Evolutionary conservation across 1,139 yeast genomes (phyloP), one percentile per base, ranked within the genome.

Genomic region (Geotrichum fermentans): DNA sequence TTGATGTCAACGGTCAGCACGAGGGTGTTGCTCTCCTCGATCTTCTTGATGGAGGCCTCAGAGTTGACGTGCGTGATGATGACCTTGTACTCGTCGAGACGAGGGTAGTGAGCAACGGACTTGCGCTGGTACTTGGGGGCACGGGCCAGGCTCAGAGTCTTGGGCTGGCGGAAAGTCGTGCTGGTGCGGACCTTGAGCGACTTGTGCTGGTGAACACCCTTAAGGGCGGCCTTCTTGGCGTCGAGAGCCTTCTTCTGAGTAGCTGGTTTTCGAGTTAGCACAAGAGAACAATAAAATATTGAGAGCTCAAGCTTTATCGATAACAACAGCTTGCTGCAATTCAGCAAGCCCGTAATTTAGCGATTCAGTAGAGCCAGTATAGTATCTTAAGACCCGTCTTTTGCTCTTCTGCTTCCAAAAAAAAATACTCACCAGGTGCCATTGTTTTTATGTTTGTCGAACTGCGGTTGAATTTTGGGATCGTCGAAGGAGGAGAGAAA

Each of bases 1-100:
- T 86, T 86, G 70, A 89, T 72, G 78, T 87, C 92, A 72, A 92
- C 97, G 79, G 86, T 94, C 92, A 92, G 89, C 63, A 94, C 98
- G 72, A 92, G 84, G 69, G 95, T 92, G 95, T 92, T 92, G 78
- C 95, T 89, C 73, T 89, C 97, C 81, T 94, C 98, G 71, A 92
- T 96, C 83, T 89, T 88, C 86, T 92, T 92, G 86, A 94, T 89
- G 71, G 98, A 96, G 63, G 96, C 88, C 82, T 92, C 99, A 66
- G 96, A 81, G 73, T 94, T 94, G 76, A 92, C 83, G 79, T 97
- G 97, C 67, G 89, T 78, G 74, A 86, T 86, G 71, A 92, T 82
- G 72, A 90, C 76, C 79, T 87, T 89, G 95, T 86, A 86, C 69
- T 95, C 87, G 74, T 94, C 98, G 71, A 88, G 75, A 82, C 97